Conservation (phyloP, 139 green algal species). For the Chlamydomonas incerta region DNA sequence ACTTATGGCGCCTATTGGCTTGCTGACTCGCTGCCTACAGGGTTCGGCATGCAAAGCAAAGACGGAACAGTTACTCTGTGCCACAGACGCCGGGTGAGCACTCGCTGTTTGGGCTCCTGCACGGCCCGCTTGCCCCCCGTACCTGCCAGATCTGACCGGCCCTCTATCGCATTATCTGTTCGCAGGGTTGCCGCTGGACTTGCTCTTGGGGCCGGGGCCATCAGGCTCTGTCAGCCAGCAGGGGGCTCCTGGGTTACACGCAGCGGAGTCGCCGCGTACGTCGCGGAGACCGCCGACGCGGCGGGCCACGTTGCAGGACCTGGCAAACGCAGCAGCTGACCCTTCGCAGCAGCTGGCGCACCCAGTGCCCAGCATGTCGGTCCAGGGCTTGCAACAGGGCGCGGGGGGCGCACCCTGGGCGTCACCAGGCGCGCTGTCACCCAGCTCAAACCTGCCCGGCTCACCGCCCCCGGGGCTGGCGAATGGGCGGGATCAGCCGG, state of each 20-base stretch:
- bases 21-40: conserved; percentile 1
- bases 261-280: background rate
- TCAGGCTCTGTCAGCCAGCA: conserved; percentile 24
- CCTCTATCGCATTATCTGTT: no score
- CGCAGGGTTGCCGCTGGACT: background rate
- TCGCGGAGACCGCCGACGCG: background rate
- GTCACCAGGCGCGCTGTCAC: no score
- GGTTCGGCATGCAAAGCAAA: conserved; percentile 16
- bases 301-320: conserved; percentile 16
- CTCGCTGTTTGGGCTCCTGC: no score
- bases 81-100: conserved; percentile 1
- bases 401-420: no score
- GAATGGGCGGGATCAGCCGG: background rate
- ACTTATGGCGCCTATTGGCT: no score
- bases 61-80: conserved; percentile 40
- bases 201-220: background rate
- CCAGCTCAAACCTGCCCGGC: background rate
- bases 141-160: no score
- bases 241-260: background rate
- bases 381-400: background rate
- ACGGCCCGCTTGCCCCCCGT: no score
- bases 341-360: background rate
- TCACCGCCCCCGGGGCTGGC: background rate
- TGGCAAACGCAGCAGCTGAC: background rate
- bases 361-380: background rate